Conservation (phyloP, 2,329 filamentous ascomycete species). For the Chaetomiaceae sp. region DNA sequence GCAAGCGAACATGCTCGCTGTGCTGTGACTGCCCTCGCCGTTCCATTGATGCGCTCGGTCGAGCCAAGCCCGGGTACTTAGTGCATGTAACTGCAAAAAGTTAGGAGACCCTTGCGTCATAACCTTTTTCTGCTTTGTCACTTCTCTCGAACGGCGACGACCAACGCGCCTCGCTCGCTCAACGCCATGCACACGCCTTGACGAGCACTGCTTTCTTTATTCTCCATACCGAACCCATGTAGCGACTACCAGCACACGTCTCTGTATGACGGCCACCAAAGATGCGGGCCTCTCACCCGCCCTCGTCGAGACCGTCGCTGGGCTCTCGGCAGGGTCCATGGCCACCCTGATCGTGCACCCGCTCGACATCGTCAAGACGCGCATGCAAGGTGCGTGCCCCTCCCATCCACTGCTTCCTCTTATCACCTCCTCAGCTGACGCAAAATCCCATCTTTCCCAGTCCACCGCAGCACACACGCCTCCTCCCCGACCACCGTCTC, state of each 20-base stretch:
- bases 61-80: slow-evolving; percentile 1
- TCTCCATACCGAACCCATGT: slow-evolving; percentile 19
- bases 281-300: slow-evolving; percentile 65
- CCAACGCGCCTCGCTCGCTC: neutral
- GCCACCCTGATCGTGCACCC: slow-evolving; percentile 86
- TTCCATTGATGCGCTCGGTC: slow-evolving; percentile 12
- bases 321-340: slow-evolving; percentile 79
- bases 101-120: slow-evolving; percentile 19
- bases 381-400: slow-evolving; percentile 68
- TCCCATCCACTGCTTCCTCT: neutral
- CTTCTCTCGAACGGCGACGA: neutral
- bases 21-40: neutral
- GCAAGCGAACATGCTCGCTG: too few species aligned
- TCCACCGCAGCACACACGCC: slow-evolving; percentile 43
- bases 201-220: neutral
- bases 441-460: slow-evolving; percentile 28
- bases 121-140: neutral
- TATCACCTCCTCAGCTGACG: neutral
- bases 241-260: slow-evolving; percentile 18
- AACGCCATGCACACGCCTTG: slow-evolving; percentile 3
- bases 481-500: slow-evolving; percentile 42
- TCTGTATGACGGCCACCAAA: slow-evolving; percentile 42
- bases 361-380: slow-evolving; percentile 92
- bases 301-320: slow-evolving; percentile 79
- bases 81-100: too few species aligned